These are phyloP conservation scores for Sarocladium strictum DNA, from an alignment of 2,329 filamentous ascomycete genomes.

Conservation along the genomic window DNA sequence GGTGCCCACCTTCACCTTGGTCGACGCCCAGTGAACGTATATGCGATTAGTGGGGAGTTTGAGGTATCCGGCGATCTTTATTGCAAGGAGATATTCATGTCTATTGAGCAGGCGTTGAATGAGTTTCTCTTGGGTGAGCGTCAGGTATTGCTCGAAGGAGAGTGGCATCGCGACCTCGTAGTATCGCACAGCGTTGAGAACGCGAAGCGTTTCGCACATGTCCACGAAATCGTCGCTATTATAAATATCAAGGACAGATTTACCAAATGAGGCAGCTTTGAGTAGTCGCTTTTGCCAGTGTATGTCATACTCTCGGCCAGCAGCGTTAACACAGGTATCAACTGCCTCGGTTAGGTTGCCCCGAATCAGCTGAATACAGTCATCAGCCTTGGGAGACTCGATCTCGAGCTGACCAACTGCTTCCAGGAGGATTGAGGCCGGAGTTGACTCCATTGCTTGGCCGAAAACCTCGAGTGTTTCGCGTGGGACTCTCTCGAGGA, in stretches of 20 bases:
- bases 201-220: slow-evolving; percentile 89
- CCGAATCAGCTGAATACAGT: slow-evolving; percentile 92
- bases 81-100: slow-evolving; percentile 83
- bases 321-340: slow-evolving; percentile 86
- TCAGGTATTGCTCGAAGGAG: slow-evolving; percentile 89
- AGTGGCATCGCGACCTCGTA: slow-evolving; percentile 87
- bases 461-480: slow-evolving; percentile 86
- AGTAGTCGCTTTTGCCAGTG: slow-evolving; percentile 94
- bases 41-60: slow-evolving; percentile 82
- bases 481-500: slow-evolving; percentile 86
- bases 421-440: slow-evolving; percentile 88
- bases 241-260: slow-evolving; percentile 94
- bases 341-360: slow-evolving; percentile 86
- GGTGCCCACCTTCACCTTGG: slow-evolving; percentile 80
- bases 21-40: slow-evolving; percentile 93
- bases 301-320: slow-evolving; percentile 82
- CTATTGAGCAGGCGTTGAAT: slow-evolving; percentile 80
- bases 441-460: slow-evolving; percentile 79
- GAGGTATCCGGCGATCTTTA: slow-evolving; percentile 83
- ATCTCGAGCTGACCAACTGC: slow-evolving; percentile 86
- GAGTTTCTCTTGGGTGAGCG: slow-evolving; percentile 83
- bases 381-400: slow-evolving; percentile 93
- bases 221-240: slow-evolving; percentile 98
- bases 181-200: slow-evolving; percentile 86
- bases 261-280: slow-evolving; percentile 96